Percentiles rank a stretch among this genome's conserved stretches.
Evolutionary conservation across 805 yeast genomes (phyloP).

Genomic region (Hanseniaspora guilliermondii): DNA sequence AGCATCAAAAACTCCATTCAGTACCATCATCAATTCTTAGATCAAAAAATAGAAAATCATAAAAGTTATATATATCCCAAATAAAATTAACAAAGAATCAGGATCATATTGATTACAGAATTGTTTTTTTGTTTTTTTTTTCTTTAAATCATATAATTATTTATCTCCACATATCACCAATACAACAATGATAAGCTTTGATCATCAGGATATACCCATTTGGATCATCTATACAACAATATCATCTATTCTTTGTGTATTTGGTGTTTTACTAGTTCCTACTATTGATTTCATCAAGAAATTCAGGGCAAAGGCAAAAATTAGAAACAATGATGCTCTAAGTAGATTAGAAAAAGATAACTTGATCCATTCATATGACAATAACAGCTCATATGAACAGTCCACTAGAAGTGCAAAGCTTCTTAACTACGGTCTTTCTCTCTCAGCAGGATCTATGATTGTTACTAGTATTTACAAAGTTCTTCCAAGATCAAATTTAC

Average conservation of each 20-base stretch:
- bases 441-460: conserved; percentile 71
- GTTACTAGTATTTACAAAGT: conserved; percentile 68
- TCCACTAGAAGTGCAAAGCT: conserved; percentile 35
- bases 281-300: conserved; percentile 16
- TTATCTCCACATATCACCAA: neutral
- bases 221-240: conserved; percentile 34
- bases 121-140: no score
- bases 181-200: neutral
- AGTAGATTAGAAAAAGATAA: conserved; percentile 31
- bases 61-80: no score
- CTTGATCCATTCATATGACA: conserved; percentile 35
- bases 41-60: no score
- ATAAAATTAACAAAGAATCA: no score
- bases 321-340: conserved; percentile 43
- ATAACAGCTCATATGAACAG: conserved; percentile 35
- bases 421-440: conserved; percentile 59
- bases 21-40: neutral
- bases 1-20: no score
- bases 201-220: conserved; percentile 17
- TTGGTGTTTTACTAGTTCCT: conserved; percentile 56
- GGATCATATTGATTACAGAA: no score
- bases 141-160: no score
- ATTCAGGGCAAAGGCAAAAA: neutral
- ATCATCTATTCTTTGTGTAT: conserved; percentile 56
- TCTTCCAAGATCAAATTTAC: conserved; percentile 49